These are phyloP conservation scores for Trypanosomatidae sp. DNA, from an alignment of 208 protist species.

Conservation along the genomic window DNA sequence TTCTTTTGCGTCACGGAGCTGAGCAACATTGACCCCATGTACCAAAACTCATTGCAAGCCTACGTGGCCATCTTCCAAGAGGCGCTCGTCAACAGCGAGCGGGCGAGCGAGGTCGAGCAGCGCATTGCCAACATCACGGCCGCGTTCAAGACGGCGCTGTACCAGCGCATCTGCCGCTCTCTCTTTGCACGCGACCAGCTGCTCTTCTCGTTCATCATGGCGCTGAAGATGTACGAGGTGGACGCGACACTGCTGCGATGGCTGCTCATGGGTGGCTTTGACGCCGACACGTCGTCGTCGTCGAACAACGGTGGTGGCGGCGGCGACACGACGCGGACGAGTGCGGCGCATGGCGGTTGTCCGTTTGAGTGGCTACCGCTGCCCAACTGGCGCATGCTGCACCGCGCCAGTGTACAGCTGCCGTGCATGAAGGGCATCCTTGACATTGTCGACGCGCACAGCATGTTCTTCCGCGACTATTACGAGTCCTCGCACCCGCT, in stretches of 20 bases:
- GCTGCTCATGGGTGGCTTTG: conserved; percentile 85
- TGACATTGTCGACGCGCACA: conserved; percentile 21
- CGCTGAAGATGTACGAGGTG: conserved; percentile 85
- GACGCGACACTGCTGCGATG: conserved; percentile 82
- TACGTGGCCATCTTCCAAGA: conserved; percentile 94
- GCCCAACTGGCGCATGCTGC: conserved; percentile 80
- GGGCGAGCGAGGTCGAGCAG: conserved; percentile 56
- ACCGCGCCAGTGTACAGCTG: conserved; percentile 58
- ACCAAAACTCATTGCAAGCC: conserved; percentile 94
- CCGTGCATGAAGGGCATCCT: conserved; percentile 24
- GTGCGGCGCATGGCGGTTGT: conserved; percentile 8
- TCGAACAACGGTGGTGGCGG: no score
- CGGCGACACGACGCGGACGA: no score
- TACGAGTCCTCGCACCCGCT: conserved; percentile 84
- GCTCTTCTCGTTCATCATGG: conserved; percentile 93
- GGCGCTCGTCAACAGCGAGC: conserved; percentile 68
- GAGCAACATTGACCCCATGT: conserved; percentile 94
- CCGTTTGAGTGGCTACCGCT: conserved; percentile 84
- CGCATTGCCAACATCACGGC: conserved; percentile 72
- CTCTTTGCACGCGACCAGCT: conserved; percentile 92
- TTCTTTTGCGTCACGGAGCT: conserved; percentile 98
- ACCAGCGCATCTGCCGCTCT: conserved; percentile 82
- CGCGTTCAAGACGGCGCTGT: conserved; percentile 81
- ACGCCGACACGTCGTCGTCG: conserved; percentile 10
- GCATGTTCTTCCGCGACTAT: conserved; percentile 57